A percentile compares a stretch with the other conserved stretches of the same genome.
phyloP scores from a whole-genome alignment of 495 filamentous ascomycete genomes.

The Xylaria sp. region DNA sequence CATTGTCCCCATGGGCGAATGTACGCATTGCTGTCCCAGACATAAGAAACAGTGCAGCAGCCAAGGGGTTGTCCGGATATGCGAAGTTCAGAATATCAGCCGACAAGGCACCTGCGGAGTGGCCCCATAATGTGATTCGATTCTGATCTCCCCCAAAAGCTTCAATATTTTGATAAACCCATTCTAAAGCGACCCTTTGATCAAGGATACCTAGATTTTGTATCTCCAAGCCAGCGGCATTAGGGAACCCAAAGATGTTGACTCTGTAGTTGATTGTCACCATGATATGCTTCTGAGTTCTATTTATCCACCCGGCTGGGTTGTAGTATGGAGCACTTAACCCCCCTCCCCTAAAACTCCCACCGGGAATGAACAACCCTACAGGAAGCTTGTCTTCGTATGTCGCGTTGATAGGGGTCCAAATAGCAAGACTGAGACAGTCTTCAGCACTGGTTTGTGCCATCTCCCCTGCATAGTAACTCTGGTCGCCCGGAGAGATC shows the following conservation, averaged over 20 bases:
- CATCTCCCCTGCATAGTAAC: slow-evolving; percentile 41
- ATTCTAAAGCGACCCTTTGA: slow-evolving; percentile 65
- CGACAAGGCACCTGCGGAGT: slow-evolving; percentile 53
- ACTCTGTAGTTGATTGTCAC: slow-evolving; percentile 67
- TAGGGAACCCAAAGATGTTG: slow-evolving; percentile 67
- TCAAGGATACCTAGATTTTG: slow-evolving; percentile 64
- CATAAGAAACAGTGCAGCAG: slow-evolving; percentile 52
- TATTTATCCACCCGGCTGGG: slow-evolving; percentile 49
- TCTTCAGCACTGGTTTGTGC: slow-evolving; percentile 53
- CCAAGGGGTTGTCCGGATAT: slow-evolving; percentile 54
- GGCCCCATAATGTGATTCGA: slow-evolving; percentile 64
- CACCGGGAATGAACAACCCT: slow-evolving; percentile 56
- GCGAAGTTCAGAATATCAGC: slow-evolving; percentile 55
- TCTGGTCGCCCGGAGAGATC: slow-evolving; percentile 42
- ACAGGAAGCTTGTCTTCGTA: slow-evolving; percentile 50
- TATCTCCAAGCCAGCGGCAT: slow-evolving; percentile 45
- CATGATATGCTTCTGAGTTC: slow-evolving; percentile 58
- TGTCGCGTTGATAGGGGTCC: slow-evolving; percentile 49
- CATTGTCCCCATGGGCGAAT: slow-evolving; percentile 41
- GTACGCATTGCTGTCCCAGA: slow-evolving; percentile 51
- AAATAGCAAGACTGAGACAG: slow-evolving; percentile 62
- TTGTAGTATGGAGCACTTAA: slow-evolving; percentile 52
- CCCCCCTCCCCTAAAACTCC: slow-evolving; percentile 51
- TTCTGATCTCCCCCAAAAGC: slow-evolving; percentile 71
- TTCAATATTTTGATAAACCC: slow-evolving; percentile 72